These are phyloP conservation scores for Aphanomyces cochlioides DNA, from an alignment of 352 stramenopile species.

Conservation along the genomic window DNA sequence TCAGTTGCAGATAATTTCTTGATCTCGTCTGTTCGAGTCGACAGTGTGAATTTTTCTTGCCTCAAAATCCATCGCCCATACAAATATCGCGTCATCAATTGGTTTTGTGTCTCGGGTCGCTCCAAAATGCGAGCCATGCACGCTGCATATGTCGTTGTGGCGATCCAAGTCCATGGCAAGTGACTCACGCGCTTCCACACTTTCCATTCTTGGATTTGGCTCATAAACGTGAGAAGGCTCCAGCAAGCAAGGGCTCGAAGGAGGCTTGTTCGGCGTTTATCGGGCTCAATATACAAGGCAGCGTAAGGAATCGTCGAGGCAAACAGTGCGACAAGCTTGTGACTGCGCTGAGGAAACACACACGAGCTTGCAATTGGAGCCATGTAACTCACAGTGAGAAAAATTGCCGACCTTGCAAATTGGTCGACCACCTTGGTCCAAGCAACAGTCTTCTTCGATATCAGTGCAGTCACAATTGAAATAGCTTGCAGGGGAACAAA, in stretches of 20 bases:
- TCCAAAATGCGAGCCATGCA: constrained; percentile 48
- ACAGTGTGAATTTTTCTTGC: not conserved
- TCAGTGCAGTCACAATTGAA: not conserved
- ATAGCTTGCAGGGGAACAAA: not conserved
- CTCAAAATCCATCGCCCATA: constrained; percentile 37
- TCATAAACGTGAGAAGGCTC: not conserved
- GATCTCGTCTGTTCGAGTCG: too few species aligned
- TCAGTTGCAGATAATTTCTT: too few species aligned
- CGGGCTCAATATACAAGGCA: constrained; percentile 48
- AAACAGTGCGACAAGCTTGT: constrained; percentile 39
- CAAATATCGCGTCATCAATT: constrained; percentile 46
- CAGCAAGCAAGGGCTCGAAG: constrained; percentile 46
- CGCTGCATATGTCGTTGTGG: constrained; percentile 42
- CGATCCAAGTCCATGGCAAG: constrained; percentile 9
- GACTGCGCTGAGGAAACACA: constrained; percentile 37
- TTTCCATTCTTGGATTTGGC: not conserved
- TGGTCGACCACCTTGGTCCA: not conserved
- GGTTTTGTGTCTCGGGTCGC: constrained; percentile 43
- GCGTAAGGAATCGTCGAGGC: constrained; percentile 45
- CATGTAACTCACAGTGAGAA: constrained; percentile 58
- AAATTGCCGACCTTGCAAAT: not conserved
- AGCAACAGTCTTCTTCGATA: not conserved
- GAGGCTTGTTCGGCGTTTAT: constrained; percentile 48
- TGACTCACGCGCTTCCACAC: not conserved
- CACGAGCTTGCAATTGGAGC: constrained; percentile 55